Evolutionary conservation across 345 rosid species (phyloP).

Genomic region (Gossypium stocksii): DNA sequence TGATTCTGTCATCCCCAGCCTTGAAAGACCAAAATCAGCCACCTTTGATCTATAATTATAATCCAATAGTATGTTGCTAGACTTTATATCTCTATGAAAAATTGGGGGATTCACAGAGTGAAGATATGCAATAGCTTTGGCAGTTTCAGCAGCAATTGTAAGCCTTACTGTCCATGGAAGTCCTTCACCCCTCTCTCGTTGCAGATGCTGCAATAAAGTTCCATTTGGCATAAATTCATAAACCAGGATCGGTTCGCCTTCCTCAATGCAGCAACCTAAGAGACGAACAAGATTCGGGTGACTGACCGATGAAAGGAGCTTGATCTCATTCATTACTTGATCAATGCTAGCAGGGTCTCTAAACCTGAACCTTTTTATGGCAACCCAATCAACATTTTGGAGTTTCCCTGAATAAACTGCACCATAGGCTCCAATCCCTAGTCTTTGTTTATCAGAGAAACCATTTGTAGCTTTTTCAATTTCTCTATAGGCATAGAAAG

Average conservation of each 20-base stretch:
- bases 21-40: conserved; percentile 94
- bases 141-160: conserved; percentile 82
- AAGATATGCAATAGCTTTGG: conserved; percentile 81
- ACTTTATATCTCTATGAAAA: conserved; percentile 89
- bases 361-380: conserved; percentile 72
- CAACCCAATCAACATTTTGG: conserved; percentile 61
- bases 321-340: conserved; percentile 92
- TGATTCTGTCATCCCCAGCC: conserved; percentile 67
- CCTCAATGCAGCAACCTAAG: conserved; percentile 83
- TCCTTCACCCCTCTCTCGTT: conserved; percentile 63
- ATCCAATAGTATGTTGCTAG: conserved; percentile 85
- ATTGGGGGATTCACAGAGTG: conserved; percentile 92
- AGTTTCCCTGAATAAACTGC: conserved; percentile 87
- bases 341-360: conserved; percentile 72
- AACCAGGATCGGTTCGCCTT: conserved; percentile 81
- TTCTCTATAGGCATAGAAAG: conserved; percentile 62
- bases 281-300: conserved; percentile 90
- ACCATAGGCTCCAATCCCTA: conserved; percentile 94
- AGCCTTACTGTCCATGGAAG: conserved; percentile 82
- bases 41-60: conserved; percentile 74
- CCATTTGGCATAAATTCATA: conserved; percentile 94
- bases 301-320: conserved; percentile 87
- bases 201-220: conserved; percentile 79
- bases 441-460: conserved; percentile 68
- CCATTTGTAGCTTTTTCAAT: conserved; percentile 71